Evolutionary conservation across 768 basidiomycete genomes (phyloP), one percentile per base, ranked within the genome.

Genomic region (Russula emetica): DNA sequence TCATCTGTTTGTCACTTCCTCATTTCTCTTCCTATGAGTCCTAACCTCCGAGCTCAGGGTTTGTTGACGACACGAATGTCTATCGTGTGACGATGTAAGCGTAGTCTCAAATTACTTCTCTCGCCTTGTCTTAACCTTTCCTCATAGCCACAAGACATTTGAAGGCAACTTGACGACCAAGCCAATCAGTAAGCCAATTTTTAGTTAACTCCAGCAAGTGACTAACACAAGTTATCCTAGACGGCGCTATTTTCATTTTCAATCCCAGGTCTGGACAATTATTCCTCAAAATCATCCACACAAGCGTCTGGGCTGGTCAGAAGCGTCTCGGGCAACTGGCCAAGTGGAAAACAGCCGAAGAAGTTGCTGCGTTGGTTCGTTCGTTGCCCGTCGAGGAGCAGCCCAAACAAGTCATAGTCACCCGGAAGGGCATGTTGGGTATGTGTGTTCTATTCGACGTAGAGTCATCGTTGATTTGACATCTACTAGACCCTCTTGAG

Each of bases 271-370:
- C 97, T 30, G 97, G 97, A 32, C 97, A 99, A 71, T 76, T 98
- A 40, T 98, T 98, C 86, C 76, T 99, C 75, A 99, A 99, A 80
- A 89, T 99, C 76, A 99, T 99, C 66, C 97, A 99, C 75, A 99
- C 97, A 3, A 98, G 95, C 71, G 97, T 98, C n/a, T 99, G 97
- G 97, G 97, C 97, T 61, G 97, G 97, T 72, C 97, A 99, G 76
- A 99, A 99, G 76, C 97, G 97, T 88, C 85, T 99, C 55, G 97
- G 97, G 62, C 97, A 99, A 76, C 83, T 98, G 55, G 97, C 97
- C 42, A 99, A 98, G 78, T 98, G 97, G 95, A 97, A 97, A 79
- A 98, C 96, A 7, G 97, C 97, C 20, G 97, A 99, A 85, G 97
- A 99, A 87, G 97, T 98, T 11, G 97, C 97, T 40, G 97, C 97